Percentiles rank a stretch among this genome's conserved stretches.
These are phyloP conservation scores for Russula abietina DNA, from an alignment of 768 basidiomycete species.

Conservation along the genomic window DNA sequence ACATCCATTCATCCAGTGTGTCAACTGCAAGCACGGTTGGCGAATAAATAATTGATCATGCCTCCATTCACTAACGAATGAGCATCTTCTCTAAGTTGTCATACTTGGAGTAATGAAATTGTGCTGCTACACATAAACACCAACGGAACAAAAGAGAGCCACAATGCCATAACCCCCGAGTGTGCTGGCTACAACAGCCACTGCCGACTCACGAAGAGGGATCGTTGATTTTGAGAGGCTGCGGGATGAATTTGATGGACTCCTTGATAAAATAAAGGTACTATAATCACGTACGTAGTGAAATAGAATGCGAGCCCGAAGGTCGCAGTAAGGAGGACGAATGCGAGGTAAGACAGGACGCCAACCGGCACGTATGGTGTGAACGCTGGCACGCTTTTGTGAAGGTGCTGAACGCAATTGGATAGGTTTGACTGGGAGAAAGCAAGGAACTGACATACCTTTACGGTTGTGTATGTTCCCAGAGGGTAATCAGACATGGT, in stretches of 20 bases:
- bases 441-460: slow-evolving; percentile 37
- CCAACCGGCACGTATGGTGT: slow-evolving; percentile 59
- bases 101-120: background rate
- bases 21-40: slow-evolving; percentile 73
- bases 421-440: slow-evolving; percentile 6
- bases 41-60: slow-evolving; percentile 62
- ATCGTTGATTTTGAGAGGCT: slow-evolving; percentile 73
- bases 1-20: slow-evolving; percentile 47
- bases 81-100: background rate
- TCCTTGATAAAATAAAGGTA: slow-evolving; percentile 1
- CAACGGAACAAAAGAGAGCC: slow-evolving; percentile 78
- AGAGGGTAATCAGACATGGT: slow-evolving; percentile 40
- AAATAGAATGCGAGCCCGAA: slow-evolving; percentile 89
- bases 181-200: slow-evolving; percentile 66
- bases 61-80: background rate
- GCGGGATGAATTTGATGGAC: slow-evolving; percentile 21
- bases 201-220: slow-evolving; percentile 58
- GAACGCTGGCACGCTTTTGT: slow-evolving; percentile 65
- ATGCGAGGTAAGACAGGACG: slow-evolving; percentile 68
- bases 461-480: slow-evolving; percentile 42
- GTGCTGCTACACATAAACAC: slow-evolving; percentile 75
- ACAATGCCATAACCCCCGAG: slow-evolving; percentile 88
- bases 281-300: slow-evolving; percentile 56
- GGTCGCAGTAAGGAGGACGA: slow-evolving; percentile 63
- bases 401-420: slow-evolving; percentile 43